These are phyloP conservation scores for Hypoxylon sp. DNA, from an alignment of 2,329 filamentous ascomycete genomes.

Conservation along the genomic window DNA sequence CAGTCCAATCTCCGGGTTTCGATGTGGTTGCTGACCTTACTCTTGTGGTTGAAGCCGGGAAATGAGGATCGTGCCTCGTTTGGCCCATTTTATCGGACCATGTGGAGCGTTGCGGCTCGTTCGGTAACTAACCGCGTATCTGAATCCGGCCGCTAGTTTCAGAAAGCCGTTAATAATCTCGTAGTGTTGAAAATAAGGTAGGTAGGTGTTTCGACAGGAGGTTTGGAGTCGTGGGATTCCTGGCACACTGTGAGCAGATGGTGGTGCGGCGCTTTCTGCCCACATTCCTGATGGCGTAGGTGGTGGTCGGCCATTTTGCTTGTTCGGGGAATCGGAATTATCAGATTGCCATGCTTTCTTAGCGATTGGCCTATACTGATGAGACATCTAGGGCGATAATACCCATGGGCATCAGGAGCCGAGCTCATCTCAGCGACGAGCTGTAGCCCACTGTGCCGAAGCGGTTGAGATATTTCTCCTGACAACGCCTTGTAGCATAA, in stretches of 20 bases:
- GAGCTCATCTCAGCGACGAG: conserved; percentile 3
- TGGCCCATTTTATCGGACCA: conserved; percentile 1
- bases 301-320: background rate
- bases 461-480: conserved; percentile 9
- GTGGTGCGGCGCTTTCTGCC: conserved; percentile 9
- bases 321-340: background rate
- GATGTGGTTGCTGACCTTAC: background rate
- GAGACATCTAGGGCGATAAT: background rate
- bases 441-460: conserved; percentile 4
- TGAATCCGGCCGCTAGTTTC: background rate
- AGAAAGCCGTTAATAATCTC: conserved; percentile 12
- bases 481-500: conserved; percentile 11
- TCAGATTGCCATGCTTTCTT: background rate
- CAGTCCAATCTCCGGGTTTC: background rate
- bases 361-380: background rate
- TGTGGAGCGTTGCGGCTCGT: conserved; percentile 17
- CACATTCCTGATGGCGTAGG: conserved; percentile 5
- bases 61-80: background rate
- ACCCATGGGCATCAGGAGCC: background rate
- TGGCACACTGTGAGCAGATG: conserved; percentile 1
- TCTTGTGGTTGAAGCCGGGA: background rate
- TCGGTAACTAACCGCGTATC: background rate
- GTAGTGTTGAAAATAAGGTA: conserved; percentile 8
- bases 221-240: background rate
- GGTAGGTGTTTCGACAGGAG: conserved; percentile 7